Percentiles rank a stretch among this genome's conserved stretches.
phyloP scores from a whole-genome alignment of 495 filamentous ascomycete genomes.

The Penicillium ochrochloron region DNA sequence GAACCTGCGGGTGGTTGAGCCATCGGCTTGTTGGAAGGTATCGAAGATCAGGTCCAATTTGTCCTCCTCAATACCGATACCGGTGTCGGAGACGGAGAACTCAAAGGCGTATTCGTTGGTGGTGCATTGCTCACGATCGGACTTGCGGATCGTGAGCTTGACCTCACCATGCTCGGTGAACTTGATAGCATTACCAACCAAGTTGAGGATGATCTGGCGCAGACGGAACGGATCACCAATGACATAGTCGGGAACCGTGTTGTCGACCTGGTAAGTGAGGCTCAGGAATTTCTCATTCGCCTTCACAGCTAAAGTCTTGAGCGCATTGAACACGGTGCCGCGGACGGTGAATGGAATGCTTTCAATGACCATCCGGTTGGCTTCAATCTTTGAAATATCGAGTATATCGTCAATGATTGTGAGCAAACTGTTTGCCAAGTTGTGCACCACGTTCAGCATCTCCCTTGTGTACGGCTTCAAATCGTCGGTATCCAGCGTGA shows the following conservation, averaged over 20 bases:
- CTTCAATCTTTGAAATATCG: constrained; percentile 99
- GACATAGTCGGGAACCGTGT: constrained; percentile 93
- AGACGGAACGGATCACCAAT: constrained; percentile 96
- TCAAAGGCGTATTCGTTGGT: constrained; percentile 89
- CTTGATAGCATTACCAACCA: constrained; percentile 72
- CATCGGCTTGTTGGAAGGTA: constrained; percentile 99
- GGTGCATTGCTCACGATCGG: constrained; percentile 65
- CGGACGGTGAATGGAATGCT: constrained; percentile 95
- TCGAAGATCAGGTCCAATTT: constrained; percentile 99
- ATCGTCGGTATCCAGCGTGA: constrained; percentile 91
- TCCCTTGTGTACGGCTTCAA: constrained; percentile 93
- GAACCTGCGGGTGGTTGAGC: constrained; percentile 95
- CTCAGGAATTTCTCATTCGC: constrained; percentile 97
- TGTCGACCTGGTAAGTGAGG: constrained; percentile 92
- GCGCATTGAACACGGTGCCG: constrained; percentile 94
- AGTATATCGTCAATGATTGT: constrained; percentile 99
- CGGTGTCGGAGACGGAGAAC: constrained; percentile 95
- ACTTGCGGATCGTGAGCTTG: constrained; percentile 85
- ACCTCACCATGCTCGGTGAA: constrained; percentile 98
- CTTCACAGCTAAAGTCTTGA: constrained; percentile 94
- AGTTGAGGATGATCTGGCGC: constrained; percentile 82
- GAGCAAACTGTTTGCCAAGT: constrained; percentile 92
- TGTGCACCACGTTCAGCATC: constrained; percentile 99
- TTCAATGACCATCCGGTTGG: constrained; percentile 99
- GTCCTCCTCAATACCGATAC: constrained; percentile 94